These are phyloP conservation scores for Cadophora sp. DNA, from an alignment of 2,329 filamentous ascomycete species.

Conservation along the genomic window DNA sequence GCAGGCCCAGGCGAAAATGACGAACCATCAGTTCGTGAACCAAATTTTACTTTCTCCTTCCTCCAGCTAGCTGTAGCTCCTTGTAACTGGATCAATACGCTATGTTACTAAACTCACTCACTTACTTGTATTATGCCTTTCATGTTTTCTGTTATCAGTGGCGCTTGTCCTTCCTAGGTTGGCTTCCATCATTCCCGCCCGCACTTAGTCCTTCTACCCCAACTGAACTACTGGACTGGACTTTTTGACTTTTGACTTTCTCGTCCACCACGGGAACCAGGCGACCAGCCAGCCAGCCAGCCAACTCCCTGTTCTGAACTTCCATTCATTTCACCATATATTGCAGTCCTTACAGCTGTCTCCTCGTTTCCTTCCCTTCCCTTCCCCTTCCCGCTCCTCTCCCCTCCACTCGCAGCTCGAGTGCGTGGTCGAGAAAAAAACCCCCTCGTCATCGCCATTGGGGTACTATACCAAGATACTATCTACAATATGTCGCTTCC, in stretches of 20 bases:
- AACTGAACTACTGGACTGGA: background rate
- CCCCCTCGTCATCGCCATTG: slow-evolving; percentile 14
- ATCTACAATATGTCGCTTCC: slow-evolving; percentile 36
- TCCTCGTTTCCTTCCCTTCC: background rate
- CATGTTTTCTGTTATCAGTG: background rate
- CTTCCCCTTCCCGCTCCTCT: background rate
- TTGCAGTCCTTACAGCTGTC: background rate
- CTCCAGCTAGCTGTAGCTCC: no score
- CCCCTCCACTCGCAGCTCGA: background rate
- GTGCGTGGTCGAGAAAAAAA: background rate
- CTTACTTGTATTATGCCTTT: background rate
- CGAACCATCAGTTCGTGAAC: background rate
- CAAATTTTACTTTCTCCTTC: background rate
- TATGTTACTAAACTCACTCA: background rate
- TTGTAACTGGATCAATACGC: background rate
- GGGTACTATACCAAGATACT: slow-evolving; percentile 16
- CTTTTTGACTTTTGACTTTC: background rate
- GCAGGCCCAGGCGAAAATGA: background rate
- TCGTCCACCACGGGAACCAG: background rate
- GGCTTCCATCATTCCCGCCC: slow-evolving; percentile 14
- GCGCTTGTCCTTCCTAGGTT: background rate
- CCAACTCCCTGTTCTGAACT: background rate
- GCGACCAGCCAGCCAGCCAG: background rate
- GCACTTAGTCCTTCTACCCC: slow-evolving; percentile 6
- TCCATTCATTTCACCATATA: background rate